Conservation (phyloP, 441 rosid genomes). For the Melastoma candidum region DNA sequence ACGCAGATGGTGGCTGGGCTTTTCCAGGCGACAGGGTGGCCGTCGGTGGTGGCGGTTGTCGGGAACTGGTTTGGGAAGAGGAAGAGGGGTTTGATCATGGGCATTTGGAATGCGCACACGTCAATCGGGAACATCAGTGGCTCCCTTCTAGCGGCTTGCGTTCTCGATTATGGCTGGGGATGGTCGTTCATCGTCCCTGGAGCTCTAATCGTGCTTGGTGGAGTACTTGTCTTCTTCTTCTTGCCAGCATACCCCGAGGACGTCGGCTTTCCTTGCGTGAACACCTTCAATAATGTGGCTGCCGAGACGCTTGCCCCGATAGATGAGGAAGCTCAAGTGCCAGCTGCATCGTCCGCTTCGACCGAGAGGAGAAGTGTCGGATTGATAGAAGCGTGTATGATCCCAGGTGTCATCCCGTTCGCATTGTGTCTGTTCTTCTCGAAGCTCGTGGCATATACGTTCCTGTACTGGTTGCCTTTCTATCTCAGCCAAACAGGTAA, state of each 20-base stretch:
- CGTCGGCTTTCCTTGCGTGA: conserved; percentile 52
- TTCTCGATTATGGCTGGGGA: conserved; percentile 89
- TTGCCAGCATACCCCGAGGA: conserved; percentile 92
- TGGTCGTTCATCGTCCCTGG: conserved; percentile 89
- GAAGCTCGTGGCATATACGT: conserved; percentile 88
- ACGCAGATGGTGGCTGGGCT: conserved; percentile 93
- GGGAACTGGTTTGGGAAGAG: conserved; percentile 93
- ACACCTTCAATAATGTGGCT: conserved; percentile 11
- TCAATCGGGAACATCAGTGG: conserved; percentile 87
- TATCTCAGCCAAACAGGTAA: conserved; percentile 84
- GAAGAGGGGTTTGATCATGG: conserved; percentile 95
- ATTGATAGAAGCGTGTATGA: conserved; percentile 69
- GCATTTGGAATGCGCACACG: conserved; percentile 95
- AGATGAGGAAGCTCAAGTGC: conserved; percentile 33
- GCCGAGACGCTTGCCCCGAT: conserved; percentile 2
- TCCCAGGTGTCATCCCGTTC: conserved; percentile 90
- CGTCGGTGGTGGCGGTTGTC: conserved; percentile 94
- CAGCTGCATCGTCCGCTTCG: conserved; percentile 21
- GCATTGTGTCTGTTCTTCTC: conserved; percentile 88
- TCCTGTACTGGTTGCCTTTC: conserved; percentile 90
- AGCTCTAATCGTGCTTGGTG: conserved; percentile 55
- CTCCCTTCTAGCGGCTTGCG: conserved; percentile 85
- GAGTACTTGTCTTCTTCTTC: conserved; percentile 64
- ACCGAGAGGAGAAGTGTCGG: conserved; percentile 61
- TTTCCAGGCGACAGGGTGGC: conserved; percentile 97